Evolutionary conservation across 1,139 yeast genomes (phyloP).

Genomic region (Meyerozyma guilliermondii): DNA sequence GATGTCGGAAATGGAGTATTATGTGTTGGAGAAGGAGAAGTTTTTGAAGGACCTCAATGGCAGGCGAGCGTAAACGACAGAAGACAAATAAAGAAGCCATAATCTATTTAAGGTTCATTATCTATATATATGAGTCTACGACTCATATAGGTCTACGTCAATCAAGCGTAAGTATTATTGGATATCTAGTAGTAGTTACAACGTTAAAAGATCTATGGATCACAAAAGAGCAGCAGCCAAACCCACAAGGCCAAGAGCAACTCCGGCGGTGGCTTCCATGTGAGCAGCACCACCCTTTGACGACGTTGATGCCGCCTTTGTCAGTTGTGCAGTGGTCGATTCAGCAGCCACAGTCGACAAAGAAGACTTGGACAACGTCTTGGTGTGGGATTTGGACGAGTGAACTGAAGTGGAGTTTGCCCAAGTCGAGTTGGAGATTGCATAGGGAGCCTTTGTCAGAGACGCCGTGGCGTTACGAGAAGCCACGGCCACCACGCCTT

Average conservation of each 20-base stretch:
- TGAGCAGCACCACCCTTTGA: slow-evolving; percentile 28
- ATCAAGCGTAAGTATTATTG: too few relatives aligned
- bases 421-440: slow-evolving; percentile 11
- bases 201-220: slow-evolving; percentile 4
- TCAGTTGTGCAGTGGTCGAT: slow-evolving; percentile 10
- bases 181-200: not conserved
- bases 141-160: too few relatives aligned
- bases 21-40: slow-evolving; percentile 36
- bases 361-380: slow-evolving; percentile 6
- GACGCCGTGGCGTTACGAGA: slow-evolving; percentile 21
- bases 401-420: slow-evolving; percentile 14
- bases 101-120: too few relatives aligned
- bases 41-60: slow-evolving; percentile 43
- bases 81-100: too few relatives aligned
- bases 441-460: not conserved
- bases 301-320: slow-evolving; percentile 11
- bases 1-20: slow-evolving; percentile 43
- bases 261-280: slow-evolving; percentile 28
- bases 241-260: slow-evolving; percentile 48
- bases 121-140: too few relatives aligned
- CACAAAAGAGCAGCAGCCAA: slow-evolving; percentile 46
- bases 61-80: slow-evolving; percentile 19
- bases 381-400: slow-evolving; percentile 9
- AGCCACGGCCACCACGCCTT: slow-evolving; percentile 46
- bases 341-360: slow-evolving; percentile 4